Evolutionary conservation across 2,329 filamentous ascomycete species (phyloP), one percentile per base, ranked within the genome.

Genomic region (Cladosporium sp.): DNA sequence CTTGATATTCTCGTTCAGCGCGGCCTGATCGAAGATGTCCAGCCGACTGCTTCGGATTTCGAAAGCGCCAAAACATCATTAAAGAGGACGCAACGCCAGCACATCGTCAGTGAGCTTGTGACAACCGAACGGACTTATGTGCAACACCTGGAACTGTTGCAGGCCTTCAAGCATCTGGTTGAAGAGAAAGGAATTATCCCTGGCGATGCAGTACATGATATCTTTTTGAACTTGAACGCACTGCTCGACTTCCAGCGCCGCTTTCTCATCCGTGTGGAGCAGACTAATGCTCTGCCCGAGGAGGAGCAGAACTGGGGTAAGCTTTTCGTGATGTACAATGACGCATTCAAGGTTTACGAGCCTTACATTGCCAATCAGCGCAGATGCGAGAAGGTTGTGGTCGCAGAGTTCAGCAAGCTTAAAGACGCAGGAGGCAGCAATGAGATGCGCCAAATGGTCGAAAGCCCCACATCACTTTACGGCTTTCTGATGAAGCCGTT

Each of bases 51-150:
- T 15, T 84, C 84, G 6, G 76, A 77, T n/a, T 80, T 83, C 37
- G 80, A 80, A 55, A 73, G 77, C 12, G 72, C 74, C n/a, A 69
- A 67, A 11, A 69, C 70, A 55, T 66, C 69, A 17, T 68, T 70
- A 50, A 85, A 87, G 50, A 84, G 86, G 58, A 85, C 85, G 1
- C 84, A 90, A 71, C 88, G 92, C 65, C 90, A 97, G 68, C 89
- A 97, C 73, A 91, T 97, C 61, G 84, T 99, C 43, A 87, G 89
- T 69, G 94, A 99, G 75, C 78, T 99, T 49, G 88, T 99, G 58
- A 90, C 93, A 67, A 97, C 93, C 1, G 94, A 99, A 75, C 87
- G 94, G 63, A 97, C 97, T 75, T 99, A 99, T 67, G 94, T 97
- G 3, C 92, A 97, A 73, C 94, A 99, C 77, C 78, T 99, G 55